A percentile compares a stretch with the other conserved stretches of the same genome.
Conservation (phyloP, 1,139 yeast genomes). For the Keqinozyma sinolaborantium region DNA sequence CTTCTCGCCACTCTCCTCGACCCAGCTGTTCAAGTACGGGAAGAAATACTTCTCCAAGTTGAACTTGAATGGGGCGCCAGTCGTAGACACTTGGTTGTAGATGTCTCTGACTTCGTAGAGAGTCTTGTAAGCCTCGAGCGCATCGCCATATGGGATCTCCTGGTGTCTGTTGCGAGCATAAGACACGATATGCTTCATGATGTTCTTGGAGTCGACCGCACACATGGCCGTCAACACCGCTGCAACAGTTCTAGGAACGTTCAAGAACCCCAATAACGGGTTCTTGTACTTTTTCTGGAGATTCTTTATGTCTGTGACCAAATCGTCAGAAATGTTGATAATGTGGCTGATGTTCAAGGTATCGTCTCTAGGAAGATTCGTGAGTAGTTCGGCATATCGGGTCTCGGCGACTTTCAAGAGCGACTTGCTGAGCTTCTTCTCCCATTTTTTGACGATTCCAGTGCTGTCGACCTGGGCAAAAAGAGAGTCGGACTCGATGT, state of each 20-base stretch:
- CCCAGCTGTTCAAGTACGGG: constrained; percentile 57
- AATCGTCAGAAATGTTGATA: constrained; percentile 53
- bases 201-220: constrained; percentile 60
- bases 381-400: constrained; percentile 56
- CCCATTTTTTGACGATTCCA: constrained; percentile 47
- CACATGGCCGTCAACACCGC: constrained; percentile 57
- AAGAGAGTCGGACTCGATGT: constrained; percentile 47
- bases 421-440: constrained; percentile 45
- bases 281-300: constrained; percentile 60
- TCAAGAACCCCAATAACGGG: constrained; percentile 58
- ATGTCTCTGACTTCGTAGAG: constrained; percentile 55
- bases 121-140: constrained; percentile 56
- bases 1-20: constrained; percentile 48
- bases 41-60: constrained; percentile 59
- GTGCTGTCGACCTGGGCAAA: constrained; percentile 32
- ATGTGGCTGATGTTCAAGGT: constrained; percentile 57
- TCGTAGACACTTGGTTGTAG: constrained; percentile 45
- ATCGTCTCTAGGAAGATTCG: constrained; percentile 63
- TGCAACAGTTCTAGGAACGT: constrained; percentile 55
- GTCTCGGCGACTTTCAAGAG: constrained; percentile 52
- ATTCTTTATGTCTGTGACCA: constrained; percentile 47
- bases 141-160: constrained; percentile 53
- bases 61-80: constrained; percentile 41
- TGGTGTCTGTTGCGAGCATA: constrained; percentile 33
- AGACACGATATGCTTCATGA: constrained; percentile 53